Evolutionary conservation across 805 yeast genomes (phyloP).

Genomic region (Kurtzmaniella fragi): DNA sequence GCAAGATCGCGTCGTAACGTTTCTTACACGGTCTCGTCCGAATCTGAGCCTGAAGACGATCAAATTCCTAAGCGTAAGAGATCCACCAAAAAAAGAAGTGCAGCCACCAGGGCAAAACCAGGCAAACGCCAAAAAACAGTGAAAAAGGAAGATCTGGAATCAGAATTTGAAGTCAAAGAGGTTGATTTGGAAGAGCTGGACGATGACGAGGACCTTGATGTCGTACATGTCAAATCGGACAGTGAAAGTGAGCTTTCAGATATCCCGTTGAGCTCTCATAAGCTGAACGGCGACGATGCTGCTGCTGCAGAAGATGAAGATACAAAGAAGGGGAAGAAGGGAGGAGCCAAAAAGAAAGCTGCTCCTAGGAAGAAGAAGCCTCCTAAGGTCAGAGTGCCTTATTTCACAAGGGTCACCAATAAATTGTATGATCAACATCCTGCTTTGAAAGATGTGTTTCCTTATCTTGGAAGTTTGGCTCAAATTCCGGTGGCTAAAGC

Average conservation of each 20-base stretch:
- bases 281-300: slow-evolving; percentile 18
- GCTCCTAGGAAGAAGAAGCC: slow-evolving; percentile 27
- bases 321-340: slow-evolving; percentile 12
- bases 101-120: not conserved
- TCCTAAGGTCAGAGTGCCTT: slow-evolving; percentile 57
- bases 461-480: slow-evolving; percentile 48
- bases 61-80: not conserved
- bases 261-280: slow-evolving; percentile 1
- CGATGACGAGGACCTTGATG: slow-evolving; percentile 8
- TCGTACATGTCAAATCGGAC: slow-evolving; percentile 11
- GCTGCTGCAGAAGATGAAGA: slow-evolving; percentile 8
- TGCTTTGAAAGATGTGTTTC: slow-evolving; percentile 66
- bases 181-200: not conserved
- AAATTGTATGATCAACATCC: slow-evolving; percentile 75
- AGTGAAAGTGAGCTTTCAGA: not conserved
- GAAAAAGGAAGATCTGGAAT: not conserved
- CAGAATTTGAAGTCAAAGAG: not conserved
- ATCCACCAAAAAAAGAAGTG: not conserved
- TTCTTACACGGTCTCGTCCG: slow-evolving; percentile 2
- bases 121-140: not conserved
- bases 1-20: not conserved
- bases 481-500: slow-evolving; percentile 50
- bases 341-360: slow-evolving; percentile 12
- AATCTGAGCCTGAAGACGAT: slow-evolving; percentile 2
- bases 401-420: slow-evolving; percentile 64